Conservation (phyloP, 2,329 filamentous ascomycete species). For the Aspergillus sojae region DNA sequence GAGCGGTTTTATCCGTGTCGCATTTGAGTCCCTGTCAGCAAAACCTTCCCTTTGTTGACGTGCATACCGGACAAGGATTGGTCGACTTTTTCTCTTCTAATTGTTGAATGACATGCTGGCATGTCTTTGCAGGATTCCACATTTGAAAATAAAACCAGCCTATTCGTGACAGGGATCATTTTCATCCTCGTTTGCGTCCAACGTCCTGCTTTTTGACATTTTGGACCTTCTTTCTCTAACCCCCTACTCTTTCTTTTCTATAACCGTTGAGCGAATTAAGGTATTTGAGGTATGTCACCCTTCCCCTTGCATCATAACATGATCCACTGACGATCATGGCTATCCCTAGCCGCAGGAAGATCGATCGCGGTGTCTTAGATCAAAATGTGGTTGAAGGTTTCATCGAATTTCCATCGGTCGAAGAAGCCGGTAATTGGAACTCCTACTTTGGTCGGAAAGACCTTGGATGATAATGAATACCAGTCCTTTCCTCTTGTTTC, state of each 20-base stretch:
- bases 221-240: neutral
- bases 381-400: slow-evolving; percentile 59
- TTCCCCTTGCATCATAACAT: neutral
- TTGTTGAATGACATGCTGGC: slow-evolving; percentile 23
- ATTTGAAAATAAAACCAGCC: neutral
- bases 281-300: neutral
- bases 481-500: slow-evolving; percentile 39
- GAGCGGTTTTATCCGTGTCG: neutral
- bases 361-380: neutral
- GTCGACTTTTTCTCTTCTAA: neutral
- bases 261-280: neutral
- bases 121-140: slow-evolving; percentile 20
- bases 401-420: slow-evolving; percentile 44
- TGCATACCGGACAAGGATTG: slow-evolving; percentile 1
- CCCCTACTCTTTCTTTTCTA: neutral
- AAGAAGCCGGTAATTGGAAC: slow-evolving; percentile 49
- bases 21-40: neutral
- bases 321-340: neutral
- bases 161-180: neutral
- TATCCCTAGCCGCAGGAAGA: neutral
- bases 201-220: too few species aligned
- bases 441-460: slow-evolving; percentile 50
- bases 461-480: slow-evolving; percentile 49
- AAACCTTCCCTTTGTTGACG: slow-evolving; percentile 2
- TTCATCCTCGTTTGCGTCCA: neutral